A percentile compares a stretch with the other conserved stretches of the same genome.
Evolutionary conservation across 1,284 basidiomycete genomes (phyloP).

Genomic region (Heterobasidion irregulare): DNA sequence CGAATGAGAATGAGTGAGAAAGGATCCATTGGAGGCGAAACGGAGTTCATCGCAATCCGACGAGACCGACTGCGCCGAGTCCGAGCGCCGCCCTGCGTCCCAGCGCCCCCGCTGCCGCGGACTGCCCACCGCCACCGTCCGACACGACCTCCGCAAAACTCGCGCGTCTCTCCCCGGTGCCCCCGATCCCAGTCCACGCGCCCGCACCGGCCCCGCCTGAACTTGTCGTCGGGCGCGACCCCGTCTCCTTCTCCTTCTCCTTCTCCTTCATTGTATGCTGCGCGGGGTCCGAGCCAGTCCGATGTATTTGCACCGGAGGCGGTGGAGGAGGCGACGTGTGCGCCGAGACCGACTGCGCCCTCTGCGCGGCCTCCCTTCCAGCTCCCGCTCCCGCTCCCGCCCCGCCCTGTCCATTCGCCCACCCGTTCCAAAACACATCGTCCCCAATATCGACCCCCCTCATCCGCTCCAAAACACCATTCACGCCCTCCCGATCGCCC

Average conservation of each 20-base stretch:
- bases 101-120: not conserved
- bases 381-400: not conserved
- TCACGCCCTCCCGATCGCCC: not conserved
- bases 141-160: conserved; percentile 1
- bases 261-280: conserved; percentile 2
- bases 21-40: too few species aligned
- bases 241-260: not conserved
- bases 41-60: not conserved
- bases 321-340: conserved; percentile 6
- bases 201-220: not conserved
- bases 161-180: conserved; percentile 1
- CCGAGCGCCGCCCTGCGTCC: too few species aligned
- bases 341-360: not conserved
- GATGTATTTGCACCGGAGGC: conserved; percentile 7
- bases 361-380: not conserved
- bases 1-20: too few species aligned
- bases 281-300: conserved; percentile 18
- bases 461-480: not conserved
- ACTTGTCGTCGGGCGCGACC: not conserved
- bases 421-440: not conserved
- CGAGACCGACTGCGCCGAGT: not conserved
- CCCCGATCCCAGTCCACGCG: not conserved
- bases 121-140: not conserved
- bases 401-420: not conserved
- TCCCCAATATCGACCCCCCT: not conserved